These are phyloP conservation scores for Gymnopilus dilepis DNA, from an alignment of 768 basidiomycete genomes.

Conservation along the genomic window DNA sequence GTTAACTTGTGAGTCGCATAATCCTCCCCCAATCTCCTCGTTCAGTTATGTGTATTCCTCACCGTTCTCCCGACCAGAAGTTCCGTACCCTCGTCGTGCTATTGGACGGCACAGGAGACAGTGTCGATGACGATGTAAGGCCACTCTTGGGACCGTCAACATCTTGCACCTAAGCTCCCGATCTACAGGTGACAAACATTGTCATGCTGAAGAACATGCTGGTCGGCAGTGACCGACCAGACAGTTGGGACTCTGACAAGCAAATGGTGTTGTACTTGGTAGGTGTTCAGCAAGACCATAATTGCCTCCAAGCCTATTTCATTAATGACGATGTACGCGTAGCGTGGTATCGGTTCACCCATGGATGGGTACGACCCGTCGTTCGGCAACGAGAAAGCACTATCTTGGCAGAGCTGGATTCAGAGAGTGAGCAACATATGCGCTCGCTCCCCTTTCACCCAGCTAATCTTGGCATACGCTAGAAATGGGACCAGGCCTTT, in stretches of 20 bases:
- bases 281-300: no score
- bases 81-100: conserved; percentile 4
- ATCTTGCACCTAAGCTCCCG: not conserved
- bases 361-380: not conserved
- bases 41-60: not conserved
- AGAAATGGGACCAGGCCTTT: conserved; percentile 5
- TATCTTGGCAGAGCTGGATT: not conserved
- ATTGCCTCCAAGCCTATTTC: not conserved
- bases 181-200: conserved; percentile 3
- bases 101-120: conserved; percentile 7
- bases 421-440: not conserved
- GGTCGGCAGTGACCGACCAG: not conserved
- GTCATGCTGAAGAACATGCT: conserved; percentile 6
- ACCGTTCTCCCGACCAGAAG: not conserved
- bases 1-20: not conserved
- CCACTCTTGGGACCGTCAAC: not conserved
- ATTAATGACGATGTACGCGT: not conserved
- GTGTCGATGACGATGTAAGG: conserved; percentile 1
- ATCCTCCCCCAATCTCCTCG: not conserved
- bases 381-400: not conserved
- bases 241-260: not conserved
- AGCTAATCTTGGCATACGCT: not conserved
- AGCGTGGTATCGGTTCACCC: not conserved
- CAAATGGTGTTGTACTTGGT: conserved; percentile 3
- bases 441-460: no score